Base-by-base conservation (phyloP, 2,329 filamentous ascomycete species). In the Paramyrothecium sp. region DNA sequence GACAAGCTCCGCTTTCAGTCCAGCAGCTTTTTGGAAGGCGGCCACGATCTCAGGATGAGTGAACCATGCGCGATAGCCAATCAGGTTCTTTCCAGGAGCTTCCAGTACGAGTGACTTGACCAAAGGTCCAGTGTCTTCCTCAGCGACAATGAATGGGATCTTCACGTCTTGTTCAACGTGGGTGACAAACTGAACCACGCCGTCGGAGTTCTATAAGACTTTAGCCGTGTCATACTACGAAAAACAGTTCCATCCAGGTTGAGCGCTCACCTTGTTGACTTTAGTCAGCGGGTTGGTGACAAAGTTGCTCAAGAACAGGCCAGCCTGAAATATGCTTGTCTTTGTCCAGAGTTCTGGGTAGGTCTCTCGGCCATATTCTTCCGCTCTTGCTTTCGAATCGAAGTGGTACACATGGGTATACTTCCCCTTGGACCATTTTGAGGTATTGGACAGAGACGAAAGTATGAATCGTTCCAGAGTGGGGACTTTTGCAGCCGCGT, bases 331-430 rank as follows among this genome's bases (percentile, higher is more conserved):
- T 2, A 60, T 51, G 21, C 63, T 67, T 2, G 64, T 67, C 56
- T 65, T 67, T 19, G 51, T 44, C 65, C 59, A 64, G 1, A 68
- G 57, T 4, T 55, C 57, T 2, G 65, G 65, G 1, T 65, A 54
- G 1, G 17, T 56, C 4, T 56, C 44, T 7, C 53, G 56, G 0
- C 41, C 60, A 51, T 76, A 76, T 2, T 66, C 61, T 2, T 62
- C 67, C 5, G 66, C 69, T 1, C 64, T 63, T 5, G 73, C 75
- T 59, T 80, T 80, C 13, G 68, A 64, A 46, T 78, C 73, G 56
- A 76, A 78, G 60, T 80, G 75, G 51, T 73, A 72, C 1, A 77
- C 72, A 16, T 67, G 63, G 3, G 56, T 71, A 55, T 78, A 78
- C 58, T 76, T 75, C 0, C 77, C 77, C 13, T 62, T 63, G n/a